A percentile compares a stretch with the other conserved stretches of the same genome.
phyloP scores from a whole-genome alignment of 306 rosid species.

The Cicer judaicum region DNA sequence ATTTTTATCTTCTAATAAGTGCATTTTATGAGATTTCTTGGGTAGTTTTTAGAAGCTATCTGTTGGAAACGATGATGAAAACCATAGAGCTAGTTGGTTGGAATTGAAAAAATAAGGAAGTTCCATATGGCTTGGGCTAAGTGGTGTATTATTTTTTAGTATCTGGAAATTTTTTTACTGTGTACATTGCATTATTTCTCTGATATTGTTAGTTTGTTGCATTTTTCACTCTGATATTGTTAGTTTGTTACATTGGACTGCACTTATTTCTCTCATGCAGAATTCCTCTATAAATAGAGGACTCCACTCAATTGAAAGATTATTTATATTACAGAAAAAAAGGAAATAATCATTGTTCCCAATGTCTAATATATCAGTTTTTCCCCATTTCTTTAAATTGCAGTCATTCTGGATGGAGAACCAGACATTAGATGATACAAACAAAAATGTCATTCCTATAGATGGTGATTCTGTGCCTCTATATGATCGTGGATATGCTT shows the following conservation, averaged over 20 bases:
- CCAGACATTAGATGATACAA: constrained; percentile 59
- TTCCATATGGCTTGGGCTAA: too few relatives aligned
- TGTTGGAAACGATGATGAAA: too few relatives aligned
- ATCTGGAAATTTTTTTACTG: too few relatives aligned
- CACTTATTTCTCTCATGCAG: too few relatives aligned
- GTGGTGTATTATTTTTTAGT: too few relatives aligned
- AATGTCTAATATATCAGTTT: constrained; percentile 27
- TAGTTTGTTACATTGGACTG: too few relatives aligned
- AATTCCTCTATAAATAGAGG: too few relatives aligned
- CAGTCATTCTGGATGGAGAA: constrained; percentile 97
- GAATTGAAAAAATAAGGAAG: too few relatives aligned
- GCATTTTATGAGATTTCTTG: constrained; percentile 14
- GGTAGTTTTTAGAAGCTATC: constrained; percentile 9
- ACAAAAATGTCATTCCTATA: constrained; percentile 56
- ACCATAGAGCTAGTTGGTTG: too few relatives aligned
- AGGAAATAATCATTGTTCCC: constrained; percentile 19
- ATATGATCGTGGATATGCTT: constrained; percentile 89
- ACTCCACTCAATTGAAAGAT: background rate
- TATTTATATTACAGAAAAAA: constrained; percentile 13
- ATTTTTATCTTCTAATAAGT: constrained; percentile 21
- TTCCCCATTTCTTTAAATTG: constrained; percentile 46
- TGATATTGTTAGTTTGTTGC: too few relatives aligned
- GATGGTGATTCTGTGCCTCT: constrained; percentile 79
- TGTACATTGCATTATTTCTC: too few relatives aligned
- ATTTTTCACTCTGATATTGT: too few relatives aligned